Evolutionary conservation across 2,329 filamentous ascomycete genomes (phyloP).

Genomic region (Penicillium carneum): DNA sequence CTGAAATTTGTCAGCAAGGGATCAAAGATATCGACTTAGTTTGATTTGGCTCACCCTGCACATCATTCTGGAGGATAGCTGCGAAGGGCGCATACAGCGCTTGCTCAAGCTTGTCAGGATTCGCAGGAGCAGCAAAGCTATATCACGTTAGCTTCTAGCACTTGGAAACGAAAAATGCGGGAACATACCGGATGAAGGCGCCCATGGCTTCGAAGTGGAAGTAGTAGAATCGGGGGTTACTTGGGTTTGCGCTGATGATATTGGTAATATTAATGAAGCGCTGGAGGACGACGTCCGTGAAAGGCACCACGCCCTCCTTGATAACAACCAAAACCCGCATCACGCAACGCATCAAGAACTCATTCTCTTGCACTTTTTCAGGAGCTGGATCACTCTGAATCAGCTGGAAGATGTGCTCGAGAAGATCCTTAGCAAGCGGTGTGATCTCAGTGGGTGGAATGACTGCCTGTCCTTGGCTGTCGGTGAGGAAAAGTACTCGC

Average conservation of each 20-base stretch:
- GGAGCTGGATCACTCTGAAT: conserved; percentile 85
- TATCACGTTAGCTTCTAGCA: conserved; percentile 21
- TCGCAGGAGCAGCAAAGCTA: conserved; percentile 70
- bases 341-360: conserved; percentile 97
- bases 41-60: conserved; percentile 67
- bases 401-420: conserved; percentile 88
- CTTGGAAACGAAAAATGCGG: not conserved
- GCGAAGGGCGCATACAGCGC: conserved; percentile 85
- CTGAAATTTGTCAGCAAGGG: conserved; percentile 57
- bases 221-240: conserved; percentile 97
- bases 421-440: conserved; percentile 81
- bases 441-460: conserved; percentile 81
- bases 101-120: conserved; percentile 77
- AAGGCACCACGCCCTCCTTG: conserved; percentile 76
- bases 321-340: conserved; percentile 97
- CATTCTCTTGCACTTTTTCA: conserved; percentile 96
- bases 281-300: conserved; percentile 78
- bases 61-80: conserved; percentile 77
- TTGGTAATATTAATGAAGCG: conserved; percentile 89
- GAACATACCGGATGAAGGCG: conserved; percentile 73
- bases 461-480: conserved; percentile 76
- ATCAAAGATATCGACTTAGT: not conserved
- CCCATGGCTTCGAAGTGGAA: conserved; percentile 96
- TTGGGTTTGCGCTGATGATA: conserved; percentile 91
- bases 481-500: conserved; percentile 82